Percentiles rank a stretch among this genome's conserved stretches.
Conservation (phyloP, 148 eudicot species). For the Vaccinium corymbosum region DNA sequence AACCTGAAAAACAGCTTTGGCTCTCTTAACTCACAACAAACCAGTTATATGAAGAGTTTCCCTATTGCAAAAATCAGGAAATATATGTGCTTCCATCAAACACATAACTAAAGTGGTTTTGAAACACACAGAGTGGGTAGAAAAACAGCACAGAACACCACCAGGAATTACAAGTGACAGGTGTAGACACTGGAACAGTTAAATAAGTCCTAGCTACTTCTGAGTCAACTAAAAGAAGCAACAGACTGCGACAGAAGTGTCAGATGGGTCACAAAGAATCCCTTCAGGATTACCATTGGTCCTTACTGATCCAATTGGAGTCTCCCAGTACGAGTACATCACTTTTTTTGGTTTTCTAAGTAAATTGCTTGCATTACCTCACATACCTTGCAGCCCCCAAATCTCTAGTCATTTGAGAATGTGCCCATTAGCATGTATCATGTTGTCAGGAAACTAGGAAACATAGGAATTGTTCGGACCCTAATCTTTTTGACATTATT, state of each 20-base stretch:
- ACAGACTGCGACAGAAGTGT: neutral
- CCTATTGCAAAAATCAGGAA: neutral
- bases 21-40: neutral
- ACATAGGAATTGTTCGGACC: neutral
- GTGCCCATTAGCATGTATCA: neutral
- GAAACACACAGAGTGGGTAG: neutral
- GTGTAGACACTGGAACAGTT: neutral
- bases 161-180: neutral
- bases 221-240: neutral
- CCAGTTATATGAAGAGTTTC: neutral
- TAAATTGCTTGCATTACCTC: neutral
- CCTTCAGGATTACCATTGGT: neutral
- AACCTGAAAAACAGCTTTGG: slow-evolving; percentile 57
- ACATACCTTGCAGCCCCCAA: neutral
- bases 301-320: neutral
- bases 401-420: neutral
- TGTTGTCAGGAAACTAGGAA: neutral
- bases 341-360: neutral
- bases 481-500: neutral
- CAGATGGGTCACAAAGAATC: neutral
- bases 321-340: neutral
- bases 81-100: slow-evolving; percentile 1
- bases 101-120: neutral
- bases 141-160: neutral
- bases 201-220: neutral